phyloP scores from a whole-genome alignment of 2,329 filamentous ascomycete genomes.

The Pyrenophora seminiperda region DNA sequence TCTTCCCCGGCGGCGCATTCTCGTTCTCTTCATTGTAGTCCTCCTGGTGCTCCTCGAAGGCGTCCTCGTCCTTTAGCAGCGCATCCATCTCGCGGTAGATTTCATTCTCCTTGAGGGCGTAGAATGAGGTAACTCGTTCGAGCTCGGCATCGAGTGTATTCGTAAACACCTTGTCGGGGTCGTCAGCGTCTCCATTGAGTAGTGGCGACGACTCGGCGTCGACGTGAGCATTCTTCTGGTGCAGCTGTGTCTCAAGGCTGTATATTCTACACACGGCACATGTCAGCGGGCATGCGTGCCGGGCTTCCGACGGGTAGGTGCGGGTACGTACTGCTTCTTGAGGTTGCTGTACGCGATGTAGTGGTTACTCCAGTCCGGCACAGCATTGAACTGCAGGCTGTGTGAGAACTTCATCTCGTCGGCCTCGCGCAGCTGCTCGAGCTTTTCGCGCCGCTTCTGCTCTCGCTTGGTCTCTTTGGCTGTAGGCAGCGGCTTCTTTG shows the following conservation, averaged over 20 bases:
- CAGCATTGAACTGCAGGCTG: conserved; percentile 98
- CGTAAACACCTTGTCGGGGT: conserved; percentile 81
- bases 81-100: conserved; percentile 80
- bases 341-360: conserved; percentile 99
- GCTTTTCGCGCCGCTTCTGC: conserved; percentile 65
- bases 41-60: conserved; percentile 64
- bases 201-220: conserved; percentile 88
- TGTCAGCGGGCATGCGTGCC: conserved; percentile 25
- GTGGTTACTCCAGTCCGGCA: conserved; percentile 98
- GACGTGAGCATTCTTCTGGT: conserved; percentile 61
- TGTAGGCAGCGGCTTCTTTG: conserved; percentile 4
- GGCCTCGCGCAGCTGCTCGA: conserved; percentile 70
- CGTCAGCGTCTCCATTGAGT: conserved; percentile 65
- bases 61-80: conserved; percentile 74
- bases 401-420: conserved; percentile 99
- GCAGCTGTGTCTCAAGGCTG: conserved; percentile 82
- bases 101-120: conserved; percentile 85
- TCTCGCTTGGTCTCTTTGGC: conserved; percentile 33
- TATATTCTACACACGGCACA: conserved; percentile 71
- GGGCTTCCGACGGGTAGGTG: neutral
- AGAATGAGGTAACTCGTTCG: conserved; percentile 93
- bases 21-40: conserved; percentile 45
- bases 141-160: conserved; percentile 84
- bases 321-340: conserved; percentile 82
- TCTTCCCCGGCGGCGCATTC: conserved; percentile 46